A percentile compares a stretch with the other conserved stretches of the same genome.
phyloP scores from a whole-genome alignment of 352 stramenopile genomes.

The Phytophthora sojae region DNA sequence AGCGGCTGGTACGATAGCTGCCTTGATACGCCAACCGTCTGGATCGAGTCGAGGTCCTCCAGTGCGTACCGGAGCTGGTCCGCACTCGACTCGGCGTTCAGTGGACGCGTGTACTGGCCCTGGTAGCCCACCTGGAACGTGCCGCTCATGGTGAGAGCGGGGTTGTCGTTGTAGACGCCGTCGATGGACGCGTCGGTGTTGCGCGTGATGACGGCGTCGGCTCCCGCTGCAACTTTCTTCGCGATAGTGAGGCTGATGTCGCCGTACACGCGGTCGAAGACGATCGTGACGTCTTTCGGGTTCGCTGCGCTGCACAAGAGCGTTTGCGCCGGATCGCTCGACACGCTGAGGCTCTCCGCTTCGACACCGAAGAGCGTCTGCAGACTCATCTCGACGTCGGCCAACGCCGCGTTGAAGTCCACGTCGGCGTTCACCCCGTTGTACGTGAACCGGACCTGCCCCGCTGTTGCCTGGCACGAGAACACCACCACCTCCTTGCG shows the following conservation, averaged over 20 bases:
- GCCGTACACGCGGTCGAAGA: conserved; percentile 72
- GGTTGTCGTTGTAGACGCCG: conserved; percentile 62
- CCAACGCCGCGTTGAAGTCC: conserved; percentile 35
- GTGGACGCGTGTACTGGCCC: conserved; percentile 57
- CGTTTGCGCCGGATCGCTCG: conserved; percentile 39
- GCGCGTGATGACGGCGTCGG: conserved; percentile 9
- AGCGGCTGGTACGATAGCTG: conserved; percentile 56
- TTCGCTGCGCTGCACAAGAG: conserved; percentile 48
- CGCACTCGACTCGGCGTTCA: conserved; percentile 77
- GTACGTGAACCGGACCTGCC: conserved; percentile 45
- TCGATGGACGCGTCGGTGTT: conserved; percentile 54
- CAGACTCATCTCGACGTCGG: conserved; percentile 49
- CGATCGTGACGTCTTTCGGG: conserved; percentile 51
- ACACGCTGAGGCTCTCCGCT: conserved; percentile 65
- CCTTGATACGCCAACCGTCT: conserved; percentile 57
- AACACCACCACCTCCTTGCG: conserved; percentile 76
- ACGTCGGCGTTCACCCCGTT: conserved; percentile 28
- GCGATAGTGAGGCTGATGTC: conserved; percentile 47
- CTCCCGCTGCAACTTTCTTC: conserved; percentile 23
- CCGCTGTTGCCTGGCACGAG: conserved; percentile 45
- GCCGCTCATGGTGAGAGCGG: conserved; percentile 67
- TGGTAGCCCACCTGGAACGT: conserved; percentile 84
- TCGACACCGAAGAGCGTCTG: conserved; percentile 58
- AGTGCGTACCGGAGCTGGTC: conserved; percentile 73
- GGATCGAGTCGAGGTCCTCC: conserved; percentile 62